Conservation (phyloP, 768 basidiomycete genomes). For the Pholiota microspora region DNA sequence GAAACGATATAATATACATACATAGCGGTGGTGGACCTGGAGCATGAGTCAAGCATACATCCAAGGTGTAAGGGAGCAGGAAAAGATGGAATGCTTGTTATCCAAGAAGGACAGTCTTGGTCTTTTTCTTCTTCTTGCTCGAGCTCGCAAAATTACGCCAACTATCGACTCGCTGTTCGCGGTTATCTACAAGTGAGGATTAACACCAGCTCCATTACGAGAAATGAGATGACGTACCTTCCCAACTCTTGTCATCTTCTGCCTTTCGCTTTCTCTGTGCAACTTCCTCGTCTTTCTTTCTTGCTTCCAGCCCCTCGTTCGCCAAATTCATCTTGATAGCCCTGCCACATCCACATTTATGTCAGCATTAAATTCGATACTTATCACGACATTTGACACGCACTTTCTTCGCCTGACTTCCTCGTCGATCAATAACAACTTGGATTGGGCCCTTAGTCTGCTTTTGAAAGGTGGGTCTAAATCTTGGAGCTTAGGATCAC, state of each 20-base stretch:
- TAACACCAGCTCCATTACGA: background rate
- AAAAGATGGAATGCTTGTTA: constrained; percentile 27
- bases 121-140: constrained; percentile 82
- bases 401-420: constrained; percentile 84
- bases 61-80: constrained; percentile 8
- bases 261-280: constrained; percentile 77
- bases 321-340: constrained; percentile 89
- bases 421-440: constrained; percentile 87
- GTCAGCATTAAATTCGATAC: background rate
- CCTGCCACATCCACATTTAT: constrained; percentile 39
- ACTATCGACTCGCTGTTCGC: constrained; percentile 81
- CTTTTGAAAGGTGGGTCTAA: constrained; percentile 64
- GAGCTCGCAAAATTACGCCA: constrained; percentile 74
- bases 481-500: constrained; percentile 56
- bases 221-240: constrained; percentile 50
- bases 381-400: constrained; percentile 23
- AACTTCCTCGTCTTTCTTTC: constrained; percentile 88
- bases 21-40: constrained; percentile 11
- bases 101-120: constrained; percentile 65
- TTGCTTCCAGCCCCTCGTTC: constrained; percentile 90
- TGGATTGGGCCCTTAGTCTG: constrained; percentile 67
- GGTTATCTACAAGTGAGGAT: constrained; percentile 44
- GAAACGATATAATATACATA: constrained; percentile 2
- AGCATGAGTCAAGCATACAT: constrained; percentile 7
- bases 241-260: constrained; percentile 87